These are phyloP conservation scores for Murraya koenigii DNA, from an alignment of 345 rosid species.

Conservation along the genomic window DNA sequence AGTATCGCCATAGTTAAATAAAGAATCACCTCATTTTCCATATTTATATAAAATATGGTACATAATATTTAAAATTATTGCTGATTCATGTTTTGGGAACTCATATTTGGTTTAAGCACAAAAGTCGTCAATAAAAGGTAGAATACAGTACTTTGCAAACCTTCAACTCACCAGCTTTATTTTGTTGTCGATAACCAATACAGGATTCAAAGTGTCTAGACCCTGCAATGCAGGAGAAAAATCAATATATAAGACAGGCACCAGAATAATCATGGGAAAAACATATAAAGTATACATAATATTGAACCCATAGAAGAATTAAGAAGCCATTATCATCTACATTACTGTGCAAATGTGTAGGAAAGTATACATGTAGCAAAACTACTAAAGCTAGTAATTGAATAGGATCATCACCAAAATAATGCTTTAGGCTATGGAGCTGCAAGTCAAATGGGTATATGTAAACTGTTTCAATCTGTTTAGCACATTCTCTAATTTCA, in stretches of 20 bases:
- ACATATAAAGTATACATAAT: background rate
- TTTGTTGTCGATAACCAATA: constrained; percentile 46
- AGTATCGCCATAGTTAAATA: background rate
- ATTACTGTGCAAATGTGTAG: background rate
- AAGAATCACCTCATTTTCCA: background rate
- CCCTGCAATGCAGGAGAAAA: constrained; percentile 36
- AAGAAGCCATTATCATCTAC: background rate
- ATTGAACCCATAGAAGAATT: background rate
- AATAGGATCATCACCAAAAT: background rate
- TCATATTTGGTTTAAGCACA: background rate
- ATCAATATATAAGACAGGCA: background rate
- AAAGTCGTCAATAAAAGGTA: background rate
- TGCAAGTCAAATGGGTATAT: background rate
- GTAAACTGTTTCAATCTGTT: background rate
- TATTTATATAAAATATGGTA: background rate
- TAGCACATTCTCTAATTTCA: background rate
- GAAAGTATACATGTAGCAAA: background rate
- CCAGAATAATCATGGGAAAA: background rate
- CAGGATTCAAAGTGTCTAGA: constrained; percentile 53
- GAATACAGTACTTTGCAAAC: background rate
- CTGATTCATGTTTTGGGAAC: background rate
- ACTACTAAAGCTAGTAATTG: background rate
- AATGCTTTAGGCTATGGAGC: background rate
- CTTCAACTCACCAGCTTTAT: constrained; percentile 51
- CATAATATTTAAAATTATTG: background rate